Conservation (phyloP, 331 rosid genomes). For the Quercus phellos region DNA sequence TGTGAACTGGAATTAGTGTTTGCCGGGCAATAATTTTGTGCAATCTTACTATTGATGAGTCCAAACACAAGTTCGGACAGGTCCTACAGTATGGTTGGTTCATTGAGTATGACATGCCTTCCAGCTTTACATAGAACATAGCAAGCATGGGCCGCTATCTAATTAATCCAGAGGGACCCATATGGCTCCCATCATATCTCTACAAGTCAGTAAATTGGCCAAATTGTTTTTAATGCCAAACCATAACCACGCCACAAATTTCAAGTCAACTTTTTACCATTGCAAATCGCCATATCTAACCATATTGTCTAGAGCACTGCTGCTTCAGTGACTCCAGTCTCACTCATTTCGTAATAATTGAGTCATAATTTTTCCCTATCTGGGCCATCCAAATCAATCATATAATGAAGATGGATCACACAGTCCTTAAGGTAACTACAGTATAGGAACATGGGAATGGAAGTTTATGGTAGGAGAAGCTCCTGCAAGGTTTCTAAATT, state of each 20-base stretch:
- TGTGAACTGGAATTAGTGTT: constrained; percentile 23
- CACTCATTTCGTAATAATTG: constrained; percentile 43
- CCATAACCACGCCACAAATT: constrained; percentile 15
- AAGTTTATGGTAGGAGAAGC: constrained; percentile 23
- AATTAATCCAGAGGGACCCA: constrained; percentile 31
- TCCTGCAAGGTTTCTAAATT: constrained; percentile 28
- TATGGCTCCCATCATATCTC: constrained; percentile 16
- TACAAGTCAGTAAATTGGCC: constrained; percentile 26
- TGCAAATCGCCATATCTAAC: neutral
- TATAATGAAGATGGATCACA: constrained; percentile 19
- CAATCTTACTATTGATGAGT: constrained; percentile 28
- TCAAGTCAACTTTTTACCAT: constrained; percentile 18
- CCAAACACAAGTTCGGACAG: constrained; percentile 23
- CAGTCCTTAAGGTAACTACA: constrained; percentile 26
- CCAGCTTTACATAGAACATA: constrained; percentile 27
- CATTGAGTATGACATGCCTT: constrained; percentile 33
- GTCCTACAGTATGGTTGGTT: constrained; percentile 22
- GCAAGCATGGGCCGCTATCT: constrained; percentile 22
- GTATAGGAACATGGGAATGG: constrained; percentile 13
- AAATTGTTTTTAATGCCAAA: constrained; percentile 27
- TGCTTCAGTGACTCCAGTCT: constrained; percentile 8
- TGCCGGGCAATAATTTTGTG: constrained; percentile 42
- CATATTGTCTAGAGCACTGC: constrained; percentile 23
- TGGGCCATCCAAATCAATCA: constrained; percentile 33
- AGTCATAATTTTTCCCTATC: neutral